A percentile compares a stretch with the other conserved stretches of the same genome.
These are phyloP conservation scores for Erythrophleum fordii DNA, from an alignment of 306 rosid species.

Conservation along the genomic window DNA sequence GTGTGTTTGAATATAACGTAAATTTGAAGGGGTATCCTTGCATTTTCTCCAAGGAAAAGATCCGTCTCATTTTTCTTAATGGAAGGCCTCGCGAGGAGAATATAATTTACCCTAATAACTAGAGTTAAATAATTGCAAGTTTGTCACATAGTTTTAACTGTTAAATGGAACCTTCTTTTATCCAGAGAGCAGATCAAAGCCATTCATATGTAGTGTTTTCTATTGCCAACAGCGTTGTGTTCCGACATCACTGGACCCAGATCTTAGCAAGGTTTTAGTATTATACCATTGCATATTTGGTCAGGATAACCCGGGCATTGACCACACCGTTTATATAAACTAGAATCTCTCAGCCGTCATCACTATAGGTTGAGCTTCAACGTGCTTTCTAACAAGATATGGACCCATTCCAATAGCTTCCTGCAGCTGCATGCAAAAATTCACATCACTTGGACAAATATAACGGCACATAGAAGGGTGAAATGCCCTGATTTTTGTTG, in stretches of 20 bases:
- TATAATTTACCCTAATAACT: too few species aligned
- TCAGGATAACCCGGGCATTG: background rate
- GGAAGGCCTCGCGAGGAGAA: too few species aligned
- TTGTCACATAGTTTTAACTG: too few species aligned
- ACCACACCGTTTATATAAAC: constrained; percentile 14
- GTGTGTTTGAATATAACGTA: too few species aligned
- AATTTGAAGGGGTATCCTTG: too few species aligned
- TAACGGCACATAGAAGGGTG: background rate
- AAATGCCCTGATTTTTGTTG: background rate
- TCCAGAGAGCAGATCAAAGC: background rate
- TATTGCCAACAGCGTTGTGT: background rate
- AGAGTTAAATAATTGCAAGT: too few species aligned
- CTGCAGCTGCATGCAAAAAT: constrained; percentile 64
- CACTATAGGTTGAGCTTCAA: constrained; percentile 79
- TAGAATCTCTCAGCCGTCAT: constrained; percentile 86
- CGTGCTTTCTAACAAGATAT: constrained; percentile 57
- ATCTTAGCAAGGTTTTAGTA: background rate
- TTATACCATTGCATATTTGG: background rate
- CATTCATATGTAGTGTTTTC: background rate
- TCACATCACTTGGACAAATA: background rate
- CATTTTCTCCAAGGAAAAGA: too few species aligned
- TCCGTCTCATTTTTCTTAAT: too few species aligned
- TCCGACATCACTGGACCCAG: background rate
- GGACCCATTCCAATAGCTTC: constrained; percentile 81
- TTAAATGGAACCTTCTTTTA: background rate